Percentiles rank a stretch among this genome's conserved stretches.
Evolutionary conservation across 177 flowering plant species (phyloP).

Genomic region (Vitis hybrid): DNA sequence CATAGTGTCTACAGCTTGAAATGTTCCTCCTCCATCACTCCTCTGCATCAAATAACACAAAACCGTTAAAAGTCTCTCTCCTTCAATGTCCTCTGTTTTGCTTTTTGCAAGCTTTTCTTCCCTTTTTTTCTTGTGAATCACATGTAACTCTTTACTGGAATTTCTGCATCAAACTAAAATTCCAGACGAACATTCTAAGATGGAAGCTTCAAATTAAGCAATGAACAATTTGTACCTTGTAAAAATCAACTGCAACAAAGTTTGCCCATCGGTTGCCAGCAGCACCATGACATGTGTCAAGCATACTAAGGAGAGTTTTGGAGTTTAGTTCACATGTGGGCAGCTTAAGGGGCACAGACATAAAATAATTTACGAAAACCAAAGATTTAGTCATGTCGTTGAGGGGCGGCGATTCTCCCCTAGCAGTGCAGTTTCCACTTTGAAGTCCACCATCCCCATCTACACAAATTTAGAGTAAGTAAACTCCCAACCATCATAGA

Average conservation of each 20-base stretch:
- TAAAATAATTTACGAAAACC: conserved; percentile 40
- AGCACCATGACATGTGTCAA: conserved; percentile 34
- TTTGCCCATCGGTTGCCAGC: conserved; percentile 56
- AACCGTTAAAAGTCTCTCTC: too few relatives aligned
- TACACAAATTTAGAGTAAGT: conserved; percentile 7
- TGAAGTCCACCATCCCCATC: conserved; percentile 38
- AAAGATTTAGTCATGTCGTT: conserved; percentile 23
- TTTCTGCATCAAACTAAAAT: too few relatives aligned
- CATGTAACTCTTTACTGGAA: too few relatives aligned
- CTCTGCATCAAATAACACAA: conserved; percentile 3
- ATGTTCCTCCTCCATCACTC: conserved; percentile 18
- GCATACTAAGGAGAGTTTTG: conserved; percentile 20
- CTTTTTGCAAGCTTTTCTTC: too few relatives aligned
- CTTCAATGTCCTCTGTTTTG: not conserved
- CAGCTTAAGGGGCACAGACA: conserved; percentile 19
- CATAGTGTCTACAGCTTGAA: conserved; percentile 13
- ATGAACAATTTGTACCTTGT: conserved; percentile 31
- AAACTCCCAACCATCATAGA: not conserved
- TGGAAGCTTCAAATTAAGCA: too few relatives aligned
- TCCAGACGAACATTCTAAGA: not conserved
- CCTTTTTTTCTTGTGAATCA: too few relatives aligned
- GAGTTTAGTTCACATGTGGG: conserved; percentile 36
- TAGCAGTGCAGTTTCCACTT: conserved; percentile 15
- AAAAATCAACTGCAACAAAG: conserved; percentile 52
- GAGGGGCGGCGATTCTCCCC: conserved; percentile 18